Evolutionary conservation across 2,329 filamentous ascomycete species (phyloP).

Genomic region (Aspergillus phoenicis): DNA sequence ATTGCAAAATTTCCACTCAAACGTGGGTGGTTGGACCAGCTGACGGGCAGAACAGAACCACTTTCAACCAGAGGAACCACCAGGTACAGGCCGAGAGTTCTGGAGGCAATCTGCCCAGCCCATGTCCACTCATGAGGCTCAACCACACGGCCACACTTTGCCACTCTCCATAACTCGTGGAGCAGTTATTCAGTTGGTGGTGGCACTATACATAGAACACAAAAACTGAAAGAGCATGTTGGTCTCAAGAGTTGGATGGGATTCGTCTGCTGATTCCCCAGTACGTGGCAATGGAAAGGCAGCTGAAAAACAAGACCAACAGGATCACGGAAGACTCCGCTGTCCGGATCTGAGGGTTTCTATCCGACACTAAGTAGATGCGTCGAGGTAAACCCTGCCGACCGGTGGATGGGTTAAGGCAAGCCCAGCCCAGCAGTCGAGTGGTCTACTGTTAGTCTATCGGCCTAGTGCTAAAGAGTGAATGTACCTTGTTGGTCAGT

Average conservation of each 20-base stretch:
- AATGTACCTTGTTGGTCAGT: not conserved
- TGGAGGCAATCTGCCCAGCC: conserved; percentile 9
- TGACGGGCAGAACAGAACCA: not conserved
- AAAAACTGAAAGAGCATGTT: not conserved
- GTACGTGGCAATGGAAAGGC: not conserved
- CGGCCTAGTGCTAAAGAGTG: not conserved
- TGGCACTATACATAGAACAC: conserved; percentile 6
- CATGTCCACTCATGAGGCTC: conserved; percentile 6
- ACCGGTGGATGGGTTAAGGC: not conserved
- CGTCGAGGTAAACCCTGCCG: not conserved
- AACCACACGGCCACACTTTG: conserved; percentile 2
- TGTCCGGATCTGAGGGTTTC: not conserved
- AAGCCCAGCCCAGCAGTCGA: not conserved
- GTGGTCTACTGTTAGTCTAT: not conserved
- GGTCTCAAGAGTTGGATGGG: not conserved
- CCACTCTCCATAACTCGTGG: conserved; percentile 3
- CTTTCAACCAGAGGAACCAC: not conserved
- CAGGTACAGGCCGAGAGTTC: conserved; percentile 4
- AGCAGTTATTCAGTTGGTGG: not conserved
- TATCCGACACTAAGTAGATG: not conserved
- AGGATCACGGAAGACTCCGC: not conserved
- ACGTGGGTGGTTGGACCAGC: conserved; percentile 6
- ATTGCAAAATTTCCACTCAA: not conserved
- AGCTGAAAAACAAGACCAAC: not conserved
- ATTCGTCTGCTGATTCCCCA: not conserved